Evolutionary conservation across 176 grass and related monocot genomes (phyloP).

Genomic region (Bonia amplexicaulis): DNA sequence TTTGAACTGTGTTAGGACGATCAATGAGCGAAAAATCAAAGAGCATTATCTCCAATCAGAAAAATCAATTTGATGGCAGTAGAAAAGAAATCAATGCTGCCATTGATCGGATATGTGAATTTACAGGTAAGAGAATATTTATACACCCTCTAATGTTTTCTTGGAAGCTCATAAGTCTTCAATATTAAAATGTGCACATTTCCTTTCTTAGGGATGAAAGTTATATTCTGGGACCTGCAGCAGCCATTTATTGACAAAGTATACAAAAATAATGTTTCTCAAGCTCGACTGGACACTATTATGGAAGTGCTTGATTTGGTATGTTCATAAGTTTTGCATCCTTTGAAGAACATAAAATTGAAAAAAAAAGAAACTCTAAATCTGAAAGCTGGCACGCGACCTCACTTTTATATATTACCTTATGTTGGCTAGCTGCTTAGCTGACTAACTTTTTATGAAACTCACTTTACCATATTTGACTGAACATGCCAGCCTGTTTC

Average conservation of each 20-base stretch:
- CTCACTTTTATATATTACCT: neutral
- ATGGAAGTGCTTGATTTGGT: constrained; percentile 85
- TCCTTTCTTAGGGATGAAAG: constrained; percentile 68
- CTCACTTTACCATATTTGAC: neutral
- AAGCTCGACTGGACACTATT: constrained; percentile 68
- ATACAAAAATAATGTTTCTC: constrained; percentile 67
- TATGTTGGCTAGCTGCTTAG: neutral
- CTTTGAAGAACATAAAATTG: neutral
- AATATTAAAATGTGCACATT: constrained; percentile 19
- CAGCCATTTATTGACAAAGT: constrained; percentile 87
- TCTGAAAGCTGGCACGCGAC: neutral
- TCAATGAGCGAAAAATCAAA: constrained; percentile 64
- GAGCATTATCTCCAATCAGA: constrained; percentile 48
- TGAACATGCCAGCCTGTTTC: neutral
- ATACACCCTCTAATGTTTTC: neutral
- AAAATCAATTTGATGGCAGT: constrained; percentile 82
- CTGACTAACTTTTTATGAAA: neutral
- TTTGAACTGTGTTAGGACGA: constrained; percentile 57
- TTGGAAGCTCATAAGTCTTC: constrained; percentile 15
- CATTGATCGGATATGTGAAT: constrained; percentile 89
- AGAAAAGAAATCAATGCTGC: constrained; percentile 94
- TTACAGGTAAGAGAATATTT: constrained; percentile 64
- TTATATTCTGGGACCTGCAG: constrained; percentile 96
- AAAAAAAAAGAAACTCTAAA: neutral
- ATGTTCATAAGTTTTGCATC: constrained; percentile 25